phyloP scores from a whole-genome alignment of 1,284 basidiomycete genomes.

The Sutorius eximius region DNA sequence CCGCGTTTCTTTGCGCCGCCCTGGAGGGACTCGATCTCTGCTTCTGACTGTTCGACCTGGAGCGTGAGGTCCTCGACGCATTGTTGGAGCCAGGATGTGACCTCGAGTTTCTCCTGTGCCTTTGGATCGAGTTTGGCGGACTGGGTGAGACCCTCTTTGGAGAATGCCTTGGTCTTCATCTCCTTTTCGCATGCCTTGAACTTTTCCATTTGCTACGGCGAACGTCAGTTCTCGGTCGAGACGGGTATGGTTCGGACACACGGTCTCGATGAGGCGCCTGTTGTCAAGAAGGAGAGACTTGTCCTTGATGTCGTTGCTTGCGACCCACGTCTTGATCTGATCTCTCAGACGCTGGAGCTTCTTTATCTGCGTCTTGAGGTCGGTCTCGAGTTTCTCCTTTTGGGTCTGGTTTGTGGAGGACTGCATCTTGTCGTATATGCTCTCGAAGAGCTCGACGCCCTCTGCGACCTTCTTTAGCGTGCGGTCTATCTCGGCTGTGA shows the following conservation, averaged over 20 bases:
- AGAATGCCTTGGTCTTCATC: slow-evolving; percentile 99
- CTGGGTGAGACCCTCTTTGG: slow-evolving; percentile 96
- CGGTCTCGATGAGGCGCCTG: slow-evolving; percentile 95
- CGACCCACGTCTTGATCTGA: slow-evolving; percentile 99
- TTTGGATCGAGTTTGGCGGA: slow-evolving; percentile 94
- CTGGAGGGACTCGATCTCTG: slow-evolving; percentile 90
- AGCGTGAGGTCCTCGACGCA: slow-evolving; percentile 91
- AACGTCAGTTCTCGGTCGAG: slow-evolving; percentile 9
- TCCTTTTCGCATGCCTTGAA: slow-evolving; percentile 99
- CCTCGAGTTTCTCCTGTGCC: slow-evolving; percentile 94
- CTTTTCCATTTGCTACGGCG: slow-evolving; percentile 96
- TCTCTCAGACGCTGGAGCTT: slow-evolving; percentile 97
- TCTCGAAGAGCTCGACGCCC: slow-evolving; percentile 93
- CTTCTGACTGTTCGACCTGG: slow-evolving; percentile 93
- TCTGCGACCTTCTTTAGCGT: slow-evolving; percentile 93
- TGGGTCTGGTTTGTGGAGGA: slow-evolving; percentile 90
- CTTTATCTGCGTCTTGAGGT: slow-evolving; percentile 98
- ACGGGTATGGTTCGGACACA: slow-evolving; percentile 46
- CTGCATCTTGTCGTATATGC: slow-evolving; percentile 96
- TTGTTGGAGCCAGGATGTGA: slow-evolving; percentile 81
- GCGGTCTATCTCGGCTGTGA: slow-evolving; percentile 90
- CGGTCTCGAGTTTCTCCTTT: slow-evolving; percentile 95
- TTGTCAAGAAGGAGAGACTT: slow-evolving; percentile 93
- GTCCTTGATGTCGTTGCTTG: slow-evolving; percentile 99
- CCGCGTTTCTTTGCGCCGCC: slow-evolving; percentile 83